These are phyloP conservation scores for Alloteropsis angusta DNA, from an alignment of 202 grass and related monocot genomes.

Conservation along the genomic window DNA sequence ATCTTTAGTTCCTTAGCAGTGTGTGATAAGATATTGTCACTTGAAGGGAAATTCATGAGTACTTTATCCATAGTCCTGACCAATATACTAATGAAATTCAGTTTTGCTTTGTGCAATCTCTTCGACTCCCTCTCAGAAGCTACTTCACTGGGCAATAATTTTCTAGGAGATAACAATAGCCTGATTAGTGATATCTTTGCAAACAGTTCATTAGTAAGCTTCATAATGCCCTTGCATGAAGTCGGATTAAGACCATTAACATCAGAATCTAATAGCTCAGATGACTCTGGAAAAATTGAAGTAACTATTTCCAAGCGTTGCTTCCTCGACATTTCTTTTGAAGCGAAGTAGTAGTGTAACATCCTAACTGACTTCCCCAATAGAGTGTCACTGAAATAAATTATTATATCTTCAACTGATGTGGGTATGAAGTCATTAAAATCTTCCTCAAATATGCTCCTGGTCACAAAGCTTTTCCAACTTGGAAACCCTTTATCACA, in stretches of 20 bases:
- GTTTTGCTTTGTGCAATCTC: conserved; percentile 51
- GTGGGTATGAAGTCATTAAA: conserved; percentile 29
- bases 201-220: conserved; percentile 48
- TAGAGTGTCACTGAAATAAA: conserved; percentile 57
- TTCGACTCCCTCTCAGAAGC: conserved; percentile 47
- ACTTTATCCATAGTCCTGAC: conserved; percentile 60
- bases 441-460: conserved; percentile 50
- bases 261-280: conserved; percentile 59
- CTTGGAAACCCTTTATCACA: conserved; percentile 52
- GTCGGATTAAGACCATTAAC: conserved; percentile 26
- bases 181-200: conserved; percentile 71
- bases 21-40: conserved; percentile 20
- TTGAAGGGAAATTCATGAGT: conserved; percentile 34
- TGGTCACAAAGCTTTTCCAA: conserved; percentile 59
- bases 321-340: conserved; percentile 41
- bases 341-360: conserved; percentile 40
- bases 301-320: conserved; percentile 60
- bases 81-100: conserved; percentile 66
- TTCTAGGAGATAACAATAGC: conserved; percentile 62
- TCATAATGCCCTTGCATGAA: conserved; percentile 45
- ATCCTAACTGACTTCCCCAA: conserved; percentile 75
- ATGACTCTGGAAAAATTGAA: conserved; percentile 53
- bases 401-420: conserved; percentile 48
- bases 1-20: conserved; percentile 8
- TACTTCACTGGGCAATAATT: conserved; percentile 26